Evolutionary conservation across 164 flowering plant species (phyloP), one percentile per base, ranked within the genome.

Genomic region (Platanus orientalis): DNA sequence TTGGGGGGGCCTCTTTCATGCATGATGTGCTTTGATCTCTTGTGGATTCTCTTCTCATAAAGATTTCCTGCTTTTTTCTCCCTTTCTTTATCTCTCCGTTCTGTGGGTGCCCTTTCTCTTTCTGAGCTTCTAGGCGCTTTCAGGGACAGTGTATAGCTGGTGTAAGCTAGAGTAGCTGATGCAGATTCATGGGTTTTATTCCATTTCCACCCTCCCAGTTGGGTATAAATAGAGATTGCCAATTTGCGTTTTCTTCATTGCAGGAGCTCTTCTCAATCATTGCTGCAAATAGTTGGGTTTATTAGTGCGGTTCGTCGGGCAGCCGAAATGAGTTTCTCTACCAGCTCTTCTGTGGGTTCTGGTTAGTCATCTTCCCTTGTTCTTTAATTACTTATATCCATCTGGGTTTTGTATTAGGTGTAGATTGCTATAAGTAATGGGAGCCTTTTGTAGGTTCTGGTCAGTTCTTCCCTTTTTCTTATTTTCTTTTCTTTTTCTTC

Each of bases 251-350:
- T 71, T 64, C 71, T 69, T 74, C 90, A 84, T 77, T 76, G 81
- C 82, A 82, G 73, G 63, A 51, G 53, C 49, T 62, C 69, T 67
- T 70, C 71, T 61, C 57, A 65, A 47, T 75, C 58, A 36, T 66
- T 73, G 59, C 61, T 72, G 59, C 69, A n/a, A 70, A 58, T 56
- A 60, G 65, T 57, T 29, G 42, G 70, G 52, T 51, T 66, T 28
- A 30, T 54, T 39, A 58, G 74, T 53, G 53, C 65, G 51, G 32
- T 57, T 58, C 57, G 25, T 54, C 51, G 20, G 59, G 56, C 32
- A 13, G 40, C 52, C n/a, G 72, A 73, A 54, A 94, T 90, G 96
- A 90, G 93, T 84, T 83, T 78, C 61, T 56, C 81, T 47, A 80
- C n/a, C n/a, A n/a, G 81, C 68, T 69, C 69, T 50, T 75, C 87